A percentile compares a stretch with the other conserved stretches of the same genome.
These are phyloP conservation scores for Candida ponderosae DNA, from an alignment of 805 yeast genomes.

Conservation along the genomic window DNA sequence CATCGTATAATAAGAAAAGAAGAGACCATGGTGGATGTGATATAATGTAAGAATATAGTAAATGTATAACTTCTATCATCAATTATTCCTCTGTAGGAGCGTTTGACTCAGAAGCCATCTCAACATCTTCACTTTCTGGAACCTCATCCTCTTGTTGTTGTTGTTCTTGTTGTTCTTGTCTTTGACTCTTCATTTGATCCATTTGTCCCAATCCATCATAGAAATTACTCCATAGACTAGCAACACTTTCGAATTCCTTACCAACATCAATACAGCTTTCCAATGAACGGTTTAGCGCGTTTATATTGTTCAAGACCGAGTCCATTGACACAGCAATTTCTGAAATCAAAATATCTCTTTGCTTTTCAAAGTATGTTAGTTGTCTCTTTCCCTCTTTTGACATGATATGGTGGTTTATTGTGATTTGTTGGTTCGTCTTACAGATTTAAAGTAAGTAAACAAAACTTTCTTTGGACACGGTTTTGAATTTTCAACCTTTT, in stretches of 20 bases:
- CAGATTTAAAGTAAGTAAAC: no score
- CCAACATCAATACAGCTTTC: constrained; percentile 68
- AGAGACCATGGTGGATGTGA: not conserved
- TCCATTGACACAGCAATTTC: constrained; percentile 57
- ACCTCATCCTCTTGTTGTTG: not conserved
- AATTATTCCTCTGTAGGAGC: not conserved
- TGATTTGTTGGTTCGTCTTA: not conserved
- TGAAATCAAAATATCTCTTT: constrained; percentile 48
- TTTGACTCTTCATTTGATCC: constrained; percentile 12
- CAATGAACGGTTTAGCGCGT: constrained; percentile 57
- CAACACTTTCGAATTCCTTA: constrained; percentile 64
- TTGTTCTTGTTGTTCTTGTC: not conserved
- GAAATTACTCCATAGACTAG: constrained; percentile 63
- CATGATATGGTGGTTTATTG: not conserved
- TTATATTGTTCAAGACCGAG: constrained; percentile 54
- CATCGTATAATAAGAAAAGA: not conserved
- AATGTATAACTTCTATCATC: not conserved
- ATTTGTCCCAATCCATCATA: constrained; percentile 41
- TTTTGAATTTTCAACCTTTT: no score
- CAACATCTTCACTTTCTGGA: not conserved
- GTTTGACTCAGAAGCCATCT: not conserved
- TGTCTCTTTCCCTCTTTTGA: not conserved
- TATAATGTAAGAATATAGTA: not conserved
- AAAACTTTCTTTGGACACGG: no score
- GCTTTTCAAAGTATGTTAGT: constrained; percentile 43